Base-by-base conservation (phyloP, 2,329 filamentous ascomycete species). In the Talaromyces sp. region DNA sequence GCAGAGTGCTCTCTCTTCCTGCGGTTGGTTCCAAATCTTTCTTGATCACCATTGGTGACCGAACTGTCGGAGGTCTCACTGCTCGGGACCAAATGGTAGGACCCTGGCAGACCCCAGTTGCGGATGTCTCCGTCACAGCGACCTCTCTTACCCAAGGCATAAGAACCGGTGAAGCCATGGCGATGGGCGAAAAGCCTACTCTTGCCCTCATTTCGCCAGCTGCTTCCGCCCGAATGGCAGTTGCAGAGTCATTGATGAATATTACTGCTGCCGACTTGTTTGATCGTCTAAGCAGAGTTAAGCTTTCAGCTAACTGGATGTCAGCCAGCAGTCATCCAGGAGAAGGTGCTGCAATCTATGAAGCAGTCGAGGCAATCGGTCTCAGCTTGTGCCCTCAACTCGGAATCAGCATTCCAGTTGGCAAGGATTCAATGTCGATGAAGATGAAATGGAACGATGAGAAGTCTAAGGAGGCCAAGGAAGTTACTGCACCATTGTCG, bases 401-500 rank as follows among this genome's bases (percentile, higher is more conserved):
- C n/a, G 92, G 91, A 39, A 88, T 99, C 67, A 92, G 90, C 65
- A 98, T 99, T 66, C 95, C 95, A 3, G 95, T 98, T 9, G 95
- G 95, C 63, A 98, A 99, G 80, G 95, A 99, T 77, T 98, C 94
- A 0, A 97, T 96, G 79, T 97, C 93, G 2, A 98, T 99, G 95
- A 97, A 97, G 83, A 94, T 96, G 73, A 92, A 92, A 64, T 98
- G 95, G 95, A 90, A 88, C 73, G 90, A 94, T 70, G 82, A 83
- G 67, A 81, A 85, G 64, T 86, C 83, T 35, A 86, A 87, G 19
- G 84, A 90, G 67, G 80, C 85, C 15, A 95, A 91, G 81, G 93
- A 93, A 69, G 94, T 98, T 59, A 97, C 92, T 43, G 92, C 95
- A 4, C 95, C 95, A 1, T 87, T 98, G 71, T 96, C 94, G 0